Percentiles rank a stretch among this genome's conserved stretches.
These are phyloP conservation scores for Suillus subluteus DNA, from an alignment of 768 basidiomycete species.

Conservation along the genomic window DNA sequence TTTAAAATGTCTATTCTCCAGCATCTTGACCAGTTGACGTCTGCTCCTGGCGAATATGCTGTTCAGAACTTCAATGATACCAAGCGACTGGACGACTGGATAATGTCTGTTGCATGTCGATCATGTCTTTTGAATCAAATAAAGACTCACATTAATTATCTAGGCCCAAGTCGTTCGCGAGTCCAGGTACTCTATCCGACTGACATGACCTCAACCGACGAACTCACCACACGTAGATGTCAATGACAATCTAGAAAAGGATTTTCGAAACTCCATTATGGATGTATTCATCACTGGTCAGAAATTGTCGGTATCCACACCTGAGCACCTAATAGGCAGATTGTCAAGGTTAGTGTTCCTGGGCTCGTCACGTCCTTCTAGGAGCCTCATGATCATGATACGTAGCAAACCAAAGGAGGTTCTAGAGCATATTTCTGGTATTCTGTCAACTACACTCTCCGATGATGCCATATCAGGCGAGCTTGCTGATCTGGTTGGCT, in stretches of 20 bases:
- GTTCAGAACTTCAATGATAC: constrained; percentile 6
- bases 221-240: background rate
- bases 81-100: constrained; percentile 1
- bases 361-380: background rate
- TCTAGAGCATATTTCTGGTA: constrained; percentile 28
- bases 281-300: background rate
- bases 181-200: background rate
- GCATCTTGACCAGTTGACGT: constrained; percentile 2
- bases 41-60: constrained; percentile 5
- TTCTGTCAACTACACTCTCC: constrained; percentile 52
- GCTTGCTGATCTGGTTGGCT: constrained; percentile 80
- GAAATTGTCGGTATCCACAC: background rate
- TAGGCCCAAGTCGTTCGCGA: constrained; percentile 1
- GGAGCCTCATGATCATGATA: background rate
- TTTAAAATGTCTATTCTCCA: constrained; percentile 5
- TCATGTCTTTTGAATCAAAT: background rate
- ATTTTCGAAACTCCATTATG: constrained; percentile 1
- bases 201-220: background rate
- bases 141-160: background rate
- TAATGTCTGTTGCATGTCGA: constrained; percentile 3
- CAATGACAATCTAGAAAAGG: constrained; percentile 2
- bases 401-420: constrained; percentile 11
- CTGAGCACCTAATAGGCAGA: constrained; percentile 2
- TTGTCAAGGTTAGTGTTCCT: constrained; percentile 5
- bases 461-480: constrained; percentile 80